Evolutionary conservation across 2,329 filamentous ascomycete species (phyloP).

Genomic region (Fusarium sp.): DNA sequence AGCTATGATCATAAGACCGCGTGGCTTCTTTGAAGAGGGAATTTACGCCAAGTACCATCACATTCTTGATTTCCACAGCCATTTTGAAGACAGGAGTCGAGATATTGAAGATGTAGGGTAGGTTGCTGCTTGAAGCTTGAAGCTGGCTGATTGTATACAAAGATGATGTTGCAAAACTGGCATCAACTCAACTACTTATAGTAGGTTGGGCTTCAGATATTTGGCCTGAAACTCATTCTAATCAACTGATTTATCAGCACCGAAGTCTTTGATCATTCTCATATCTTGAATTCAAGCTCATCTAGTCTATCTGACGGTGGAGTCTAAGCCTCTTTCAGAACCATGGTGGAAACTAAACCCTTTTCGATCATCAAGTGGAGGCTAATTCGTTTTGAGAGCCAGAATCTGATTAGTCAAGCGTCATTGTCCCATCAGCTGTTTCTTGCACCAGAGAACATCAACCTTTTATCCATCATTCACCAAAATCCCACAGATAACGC

Average conservation of each 20-base stretch:
- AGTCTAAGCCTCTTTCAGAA: conserved; percentile 1
- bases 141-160: rapidly evolving
- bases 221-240: rapidly evolving
- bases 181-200: background rate
- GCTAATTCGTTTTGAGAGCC: background rate
- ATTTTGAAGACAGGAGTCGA: background rate
- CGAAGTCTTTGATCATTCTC: rapidly evolving
- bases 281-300: background rate
- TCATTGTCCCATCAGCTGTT: background rate
- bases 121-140: rapidly evolving
- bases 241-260: background rate
- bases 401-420: background rate
- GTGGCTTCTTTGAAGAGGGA: rapidly evolving
- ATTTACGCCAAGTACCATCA: conserved; percentile 8
- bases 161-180: rapidly evolving
- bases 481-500: background rate
- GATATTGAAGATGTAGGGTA: background rate
- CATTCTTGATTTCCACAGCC: background rate
- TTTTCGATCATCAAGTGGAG: background rate
- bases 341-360: conserved; percentile 11
- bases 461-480: no score
- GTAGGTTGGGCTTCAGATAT: rapidly evolving
- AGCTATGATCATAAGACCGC: rapidly evolving
- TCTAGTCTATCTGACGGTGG: background rate
- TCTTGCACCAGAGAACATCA: background rate